phyloP scores from a whole-genome alignment of 805 yeast genomes.

The Wickerhamiella parazyma region DNA sequence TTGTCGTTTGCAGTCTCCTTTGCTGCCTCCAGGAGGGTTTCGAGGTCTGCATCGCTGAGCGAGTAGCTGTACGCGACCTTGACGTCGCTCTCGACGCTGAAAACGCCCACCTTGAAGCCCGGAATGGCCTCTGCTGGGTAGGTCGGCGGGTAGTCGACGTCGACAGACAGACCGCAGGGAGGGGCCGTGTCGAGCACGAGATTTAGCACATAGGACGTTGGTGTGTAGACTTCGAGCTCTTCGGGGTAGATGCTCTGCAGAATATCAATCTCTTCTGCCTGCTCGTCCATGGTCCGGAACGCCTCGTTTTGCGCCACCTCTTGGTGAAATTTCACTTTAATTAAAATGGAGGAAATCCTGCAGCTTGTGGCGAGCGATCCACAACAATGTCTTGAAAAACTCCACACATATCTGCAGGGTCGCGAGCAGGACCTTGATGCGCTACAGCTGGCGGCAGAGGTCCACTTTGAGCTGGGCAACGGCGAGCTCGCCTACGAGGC shows the following conservation, averaged over 20 bases:
- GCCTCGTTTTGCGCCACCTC: conserved; percentile 19
- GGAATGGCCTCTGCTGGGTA: conserved; percentile 67
- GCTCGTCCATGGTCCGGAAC: conserved; percentile 55
- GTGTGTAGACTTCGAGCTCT: conserved; percentile 43
- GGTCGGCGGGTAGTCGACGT: conserved; percentile 57
- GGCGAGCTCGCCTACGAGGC: conserved; percentile 64
- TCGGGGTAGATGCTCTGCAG: conserved; percentile 88
- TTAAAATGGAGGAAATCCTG: conserved; percentile 2
- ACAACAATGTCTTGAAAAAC: conserved; percentile 37
- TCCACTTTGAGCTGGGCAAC: conserved; percentile 64
- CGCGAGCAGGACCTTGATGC: conserved; percentile 29
- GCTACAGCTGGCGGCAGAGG: conserved; percentile 46
- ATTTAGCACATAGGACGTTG: conserved; percentile 41
- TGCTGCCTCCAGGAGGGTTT: conserved; percentile 17
- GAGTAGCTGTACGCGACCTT: conserved; percentile 29
- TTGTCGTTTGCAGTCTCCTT: conserved; percentile 47
- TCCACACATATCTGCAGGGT: conserved; percentile 26
- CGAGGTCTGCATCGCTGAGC: conserved; percentile 32
- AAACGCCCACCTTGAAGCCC: conserved; percentile 25
- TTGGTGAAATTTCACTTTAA: neutral
- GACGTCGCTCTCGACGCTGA: conserved; percentile 32
- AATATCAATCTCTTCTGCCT: conserved; percentile 78
- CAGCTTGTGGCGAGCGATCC: conserved; percentile 36
- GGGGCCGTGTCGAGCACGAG: conserved; percentile 57
- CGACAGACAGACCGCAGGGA: conserved; percentile 40